Conservation (phyloP, 2,329 filamentous ascomycete genomes). For the Ramularia endophylla region DNA sequence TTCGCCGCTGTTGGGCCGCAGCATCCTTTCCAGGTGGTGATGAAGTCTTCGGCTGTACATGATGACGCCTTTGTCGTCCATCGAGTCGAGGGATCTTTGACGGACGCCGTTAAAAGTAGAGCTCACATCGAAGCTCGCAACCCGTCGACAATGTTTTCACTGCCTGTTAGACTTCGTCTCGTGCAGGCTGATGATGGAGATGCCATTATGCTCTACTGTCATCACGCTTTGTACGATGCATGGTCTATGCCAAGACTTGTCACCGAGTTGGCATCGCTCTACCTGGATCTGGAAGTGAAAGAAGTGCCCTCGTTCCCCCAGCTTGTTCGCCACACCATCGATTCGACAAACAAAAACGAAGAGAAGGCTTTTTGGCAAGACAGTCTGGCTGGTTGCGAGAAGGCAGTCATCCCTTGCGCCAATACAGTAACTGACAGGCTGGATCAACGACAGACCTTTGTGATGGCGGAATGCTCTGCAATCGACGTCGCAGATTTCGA, state of each 20-base stretch:
- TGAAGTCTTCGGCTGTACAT: slow-evolving; percentile 2
- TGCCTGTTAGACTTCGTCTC: slow-evolving; percentile 9
- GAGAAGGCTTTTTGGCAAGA: slow-evolving; percentile 9
- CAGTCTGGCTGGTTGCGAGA: slow-evolving; percentile 5
- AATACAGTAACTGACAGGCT: background rate
- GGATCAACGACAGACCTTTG: slow-evolving; percentile 10
- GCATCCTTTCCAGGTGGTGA: slow-evolving; percentile 6
- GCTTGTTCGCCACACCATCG: slow-evolving; percentile 7
- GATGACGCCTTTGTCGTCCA: slow-evolving; percentile 5
- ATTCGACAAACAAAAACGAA: slow-evolving; percentile 2
- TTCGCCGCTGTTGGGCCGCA: slow-evolving; percentile 4
- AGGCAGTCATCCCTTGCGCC: slow-evolving; percentile 5
- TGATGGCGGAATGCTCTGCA: slow-evolving; percentile 3
- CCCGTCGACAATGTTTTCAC: slow-evolving; percentile 8
- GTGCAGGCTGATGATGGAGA: slow-evolving; percentile 8
- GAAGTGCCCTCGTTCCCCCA: slow-evolving; percentile 4
- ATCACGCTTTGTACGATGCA: slow-evolving; percentile 15
- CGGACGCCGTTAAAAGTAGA: slow-evolving; percentile 6
- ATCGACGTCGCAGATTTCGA: slow-evolving; percentile 1
- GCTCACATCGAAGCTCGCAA: slow-evolving; percentile 7
- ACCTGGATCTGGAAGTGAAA: slow-evolving; percentile 3
- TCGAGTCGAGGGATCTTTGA: background rate
- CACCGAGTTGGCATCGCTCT: slow-evolving; percentile 7
- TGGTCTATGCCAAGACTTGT: slow-evolving; percentile 13
- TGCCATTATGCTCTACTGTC: slow-evolving; percentile 12